Evolutionary conservation across 2,329 filamentous ascomycete genomes (phyloP).

Genomic region (Botrytis tulipae): DNA sequence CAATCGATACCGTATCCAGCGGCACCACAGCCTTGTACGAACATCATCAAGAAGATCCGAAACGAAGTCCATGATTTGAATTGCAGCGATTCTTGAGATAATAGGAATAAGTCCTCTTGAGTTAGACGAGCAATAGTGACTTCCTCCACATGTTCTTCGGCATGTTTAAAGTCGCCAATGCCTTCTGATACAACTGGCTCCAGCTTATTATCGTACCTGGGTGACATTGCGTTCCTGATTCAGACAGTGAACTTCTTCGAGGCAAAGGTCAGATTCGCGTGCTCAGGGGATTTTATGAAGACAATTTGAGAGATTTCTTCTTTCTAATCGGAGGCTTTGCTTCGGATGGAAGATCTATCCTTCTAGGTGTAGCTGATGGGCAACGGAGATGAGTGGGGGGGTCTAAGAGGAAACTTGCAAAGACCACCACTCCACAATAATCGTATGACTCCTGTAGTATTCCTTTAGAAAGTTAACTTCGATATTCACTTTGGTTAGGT

Average conservation of each 20-base stretch:
- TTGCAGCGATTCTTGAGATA: constrained; percentile 44
- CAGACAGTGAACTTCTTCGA: not conserved
- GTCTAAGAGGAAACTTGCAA: not conserved
- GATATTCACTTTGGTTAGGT: not conserved
- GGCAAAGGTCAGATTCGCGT: not conserved
- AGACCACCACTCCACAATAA: not conserved
- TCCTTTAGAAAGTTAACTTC: not conserved
- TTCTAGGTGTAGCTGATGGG: not conserved
- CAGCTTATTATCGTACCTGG: not conserved
- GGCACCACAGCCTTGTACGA: constrained; percentile 48
- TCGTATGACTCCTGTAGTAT: not conserved
- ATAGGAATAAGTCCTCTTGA: constrained; percentile 46
- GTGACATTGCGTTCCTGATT: not conserved
- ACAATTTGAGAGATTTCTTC: not conserved
- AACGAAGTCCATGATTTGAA: constrained; percentile 45
- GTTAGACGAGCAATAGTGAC: constrained; percentile 46
- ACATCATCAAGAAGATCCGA: constrained; percentile 44
- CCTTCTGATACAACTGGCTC: not conserved
- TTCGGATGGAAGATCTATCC: not conserved
- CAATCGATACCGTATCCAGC: constrained; percentile 46
- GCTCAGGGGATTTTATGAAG: too few species aligned
- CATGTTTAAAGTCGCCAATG: constrained; percentile 37
- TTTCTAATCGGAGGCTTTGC: too few species aligned
- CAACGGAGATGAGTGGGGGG: too few species aligned
- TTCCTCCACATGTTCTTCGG: constrained; percentile 44